These are phyloP conservation scores for Aspergillus tamarii DNA, from an alignment of 2,329 filamentous ascomycete species.

Conservation along the genomic window DNA sequence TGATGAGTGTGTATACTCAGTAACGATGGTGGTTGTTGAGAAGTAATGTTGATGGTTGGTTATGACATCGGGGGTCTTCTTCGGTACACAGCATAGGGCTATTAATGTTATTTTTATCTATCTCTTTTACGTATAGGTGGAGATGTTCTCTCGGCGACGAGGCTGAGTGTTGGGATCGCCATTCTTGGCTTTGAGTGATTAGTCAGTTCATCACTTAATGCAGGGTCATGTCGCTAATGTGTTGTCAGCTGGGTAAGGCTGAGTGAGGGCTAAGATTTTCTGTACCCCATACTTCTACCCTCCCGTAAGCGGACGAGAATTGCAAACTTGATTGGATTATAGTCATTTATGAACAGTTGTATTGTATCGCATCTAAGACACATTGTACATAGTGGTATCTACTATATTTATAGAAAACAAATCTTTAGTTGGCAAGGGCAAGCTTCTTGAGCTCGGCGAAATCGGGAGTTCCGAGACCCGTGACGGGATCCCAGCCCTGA, in stretches of 20 bases:
- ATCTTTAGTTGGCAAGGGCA: neutral
- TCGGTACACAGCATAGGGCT: neutral
- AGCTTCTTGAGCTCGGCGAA: conserved; percentile 28
- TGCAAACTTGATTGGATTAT: neutral
- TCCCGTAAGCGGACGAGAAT: neutral
- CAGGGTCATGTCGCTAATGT: neutral
- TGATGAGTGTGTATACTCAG: neutral
- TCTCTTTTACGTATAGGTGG: neutral
- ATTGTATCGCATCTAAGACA: neutral
- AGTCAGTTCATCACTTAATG: neutral
- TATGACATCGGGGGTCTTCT: neutral
- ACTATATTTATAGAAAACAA: neutral
- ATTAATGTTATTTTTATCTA: neutral
- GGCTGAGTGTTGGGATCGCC: neutral
- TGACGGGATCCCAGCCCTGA: conserved; percentile 55
- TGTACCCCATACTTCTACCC: neutral
- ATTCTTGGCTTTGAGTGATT: neutral
- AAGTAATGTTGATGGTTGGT: neutral
- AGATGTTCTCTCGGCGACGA: neutral
- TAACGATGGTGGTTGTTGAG: neutral
- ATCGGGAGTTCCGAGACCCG: conserved; percentile 45
- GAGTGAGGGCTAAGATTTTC: neutral
- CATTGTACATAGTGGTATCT: neutral
- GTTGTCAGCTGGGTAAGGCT: neutral
- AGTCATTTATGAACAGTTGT: too few relatives aligned